Evolutionary conservation across 257 asterid species (phyloP).

Genomic region (Jacaranda copaia): DNA sequence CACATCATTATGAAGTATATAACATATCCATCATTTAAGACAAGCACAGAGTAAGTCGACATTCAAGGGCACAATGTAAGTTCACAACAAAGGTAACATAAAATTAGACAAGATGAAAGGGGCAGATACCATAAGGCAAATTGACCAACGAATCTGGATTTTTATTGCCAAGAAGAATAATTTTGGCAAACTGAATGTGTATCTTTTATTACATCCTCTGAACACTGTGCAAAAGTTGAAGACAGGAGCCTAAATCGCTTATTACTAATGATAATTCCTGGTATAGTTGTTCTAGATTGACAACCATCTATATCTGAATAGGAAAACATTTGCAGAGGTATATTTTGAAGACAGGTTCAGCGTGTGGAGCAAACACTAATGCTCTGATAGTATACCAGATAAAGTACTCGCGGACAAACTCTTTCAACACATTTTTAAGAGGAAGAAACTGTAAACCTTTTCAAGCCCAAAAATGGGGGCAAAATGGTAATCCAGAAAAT

Average conservation of each 20-base stretch:
- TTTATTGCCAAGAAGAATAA: constrained; percentile 17
- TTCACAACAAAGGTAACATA: background rate
- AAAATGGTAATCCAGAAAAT: constrained; percentile 13
- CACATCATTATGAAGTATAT: background rate
- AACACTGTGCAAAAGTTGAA: constrained; percentile 13
- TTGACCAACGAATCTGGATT: background rate
- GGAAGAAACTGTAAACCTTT: constrained; percentile 35
- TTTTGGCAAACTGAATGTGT: constrained; percentile 17
- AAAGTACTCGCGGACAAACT: background rate
- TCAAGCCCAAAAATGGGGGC: constrained; percentile 16
- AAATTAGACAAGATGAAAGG: background rate
- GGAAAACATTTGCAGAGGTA: constrained; percentile 14
- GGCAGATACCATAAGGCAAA: background rate
- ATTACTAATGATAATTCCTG: constrained; percentile 24
- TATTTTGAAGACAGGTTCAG: background rate
- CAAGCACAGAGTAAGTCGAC: background rate
- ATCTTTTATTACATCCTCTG: constrained; percentile 25
- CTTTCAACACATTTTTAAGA: constrained; percentile 7
- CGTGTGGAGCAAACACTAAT: background rate
- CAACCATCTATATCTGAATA: constrained; percentile 4
- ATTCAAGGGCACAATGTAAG: background rate
- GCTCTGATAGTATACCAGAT: constrained; percentile 12
- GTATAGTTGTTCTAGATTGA: background rate
- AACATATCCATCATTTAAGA: background rate
- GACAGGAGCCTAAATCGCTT: constrained; percentile 6